Evolutionary conservation across 2,329 filamentous ascomycete genomes (phyloP), one percentile per base, ranked within the genome.

Genomic region (Cryphonectria carpinicola): DNA sequence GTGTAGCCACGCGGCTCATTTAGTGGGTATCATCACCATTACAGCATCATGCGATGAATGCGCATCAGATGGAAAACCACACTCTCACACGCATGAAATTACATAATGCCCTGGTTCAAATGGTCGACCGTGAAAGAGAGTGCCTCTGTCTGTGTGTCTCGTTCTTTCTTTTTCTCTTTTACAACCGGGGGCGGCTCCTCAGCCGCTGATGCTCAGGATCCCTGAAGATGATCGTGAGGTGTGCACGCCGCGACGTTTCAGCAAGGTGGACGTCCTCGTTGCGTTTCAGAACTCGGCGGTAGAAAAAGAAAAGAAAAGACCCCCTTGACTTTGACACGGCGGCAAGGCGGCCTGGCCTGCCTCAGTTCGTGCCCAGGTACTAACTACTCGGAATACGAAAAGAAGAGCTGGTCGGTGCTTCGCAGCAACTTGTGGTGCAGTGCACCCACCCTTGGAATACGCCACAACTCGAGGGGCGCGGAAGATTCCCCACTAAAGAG

Each of bases 181-280:
- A 22, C 19, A 49, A 22, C 4, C 17, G 7, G 43, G 11, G 43
- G 28, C 22, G 62, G 25, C 43, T 10, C 28, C 32, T 14, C n/a
- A 19, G 46, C 25, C n/a, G 43, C 46, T 65, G 43, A 14, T 22
- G 46, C 13, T 46, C 32, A 25, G 46, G 46, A 65, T 56, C 32
- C 22, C 46, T 58, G 54, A 58, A 35, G 28, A 19, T 5, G 32
- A 43, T 32, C 39, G 62, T 32, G 46, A 65, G 41, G 41, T 46
- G 41, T 43, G 62, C 28, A 62, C 41, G 62, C 35, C 46, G 62
- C 62, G 62, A 65, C 64, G 64, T 65, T 65, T 65, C 64, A 65
- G 64, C 64, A 22, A 22, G 28, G 46, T 37, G 17, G 64, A 54
- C 64, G 46, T n/a, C 46, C 43, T 25, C 43, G 11, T 56, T 22